Conservation (phyloP, 1,139 yeast genomes). For the Suhomyces coccinellae region DNA sequence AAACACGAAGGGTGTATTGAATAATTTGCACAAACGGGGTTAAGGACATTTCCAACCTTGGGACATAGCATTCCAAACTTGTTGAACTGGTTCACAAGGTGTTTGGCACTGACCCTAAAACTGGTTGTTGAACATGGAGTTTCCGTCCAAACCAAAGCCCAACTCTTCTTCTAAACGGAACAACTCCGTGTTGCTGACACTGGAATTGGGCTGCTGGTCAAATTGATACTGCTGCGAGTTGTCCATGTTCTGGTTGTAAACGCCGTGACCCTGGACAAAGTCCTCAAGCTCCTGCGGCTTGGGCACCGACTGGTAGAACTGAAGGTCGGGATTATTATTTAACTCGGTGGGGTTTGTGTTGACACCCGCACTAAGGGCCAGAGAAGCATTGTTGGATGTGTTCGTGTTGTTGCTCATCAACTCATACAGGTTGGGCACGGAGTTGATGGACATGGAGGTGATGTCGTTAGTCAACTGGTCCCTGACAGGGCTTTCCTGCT, state of each 20-base stretch:
- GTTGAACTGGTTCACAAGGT: too few species aligned
- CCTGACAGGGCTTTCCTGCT: slow-evolving; percentile 12
- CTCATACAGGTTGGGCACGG: slow-evolving; percentile 18
- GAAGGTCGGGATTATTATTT: slow-evolving; percentile 24
- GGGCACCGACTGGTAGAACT: slow-evolving; percentile 42
- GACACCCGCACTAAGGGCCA: slow-evolving; percentile 30
- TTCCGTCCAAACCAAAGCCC: slow-evolving; percentile 50
- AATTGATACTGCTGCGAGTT: slow-evolving; percentile 10
- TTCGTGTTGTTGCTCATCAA: slow-evolving; percentile 14
- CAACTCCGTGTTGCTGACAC: slow-evolving; percentile 25
- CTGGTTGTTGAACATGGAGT: slow-evolving; percentile 23
- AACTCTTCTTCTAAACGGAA: slow-evolving; percentile 48
- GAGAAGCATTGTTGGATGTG: slow-evolving; percentile 9
- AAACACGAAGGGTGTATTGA: too few species aligned
- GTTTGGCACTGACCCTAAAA: too few species aligned
- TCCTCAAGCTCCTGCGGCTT: slow-evolving; percentile 50
- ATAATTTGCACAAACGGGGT: too few species aligned
- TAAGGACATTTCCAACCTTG: too few species aligned
- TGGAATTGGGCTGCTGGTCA: slow-evolving; percentile 7
- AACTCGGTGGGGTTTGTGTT: slow-evolving; percentile 31
- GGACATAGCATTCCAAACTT: too few species aligned
- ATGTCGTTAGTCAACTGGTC: slow-evolving; percentile 10
- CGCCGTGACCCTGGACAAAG: slow-evolving; percentile 26
- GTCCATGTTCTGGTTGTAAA: slow-evolving; percentile 14
- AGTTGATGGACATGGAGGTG: slow-evolving; percentile 12